phyloP scores from a whole-genome alignment of 2,329 filamentous ascomycete genomes.

The Diaporthe helianthi region DNA sequence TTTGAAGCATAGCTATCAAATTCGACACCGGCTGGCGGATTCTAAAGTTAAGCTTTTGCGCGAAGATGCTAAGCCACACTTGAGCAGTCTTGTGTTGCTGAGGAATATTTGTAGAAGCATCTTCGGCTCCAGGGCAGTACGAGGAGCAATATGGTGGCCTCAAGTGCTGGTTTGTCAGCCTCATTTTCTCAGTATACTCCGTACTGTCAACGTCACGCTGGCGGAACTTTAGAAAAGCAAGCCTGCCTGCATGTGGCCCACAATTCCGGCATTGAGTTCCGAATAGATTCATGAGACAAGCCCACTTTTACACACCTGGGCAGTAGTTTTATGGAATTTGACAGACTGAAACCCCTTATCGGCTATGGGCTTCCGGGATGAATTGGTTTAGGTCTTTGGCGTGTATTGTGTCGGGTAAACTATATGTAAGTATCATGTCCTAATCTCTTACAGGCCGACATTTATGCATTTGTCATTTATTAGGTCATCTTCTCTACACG shows the following conservation, averaged over 20 bases:
- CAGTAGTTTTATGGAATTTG: neutral
- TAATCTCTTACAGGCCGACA: neutral
- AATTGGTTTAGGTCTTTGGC: too few relatives aligned
- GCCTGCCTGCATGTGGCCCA: slow-evolving; percentile 16
- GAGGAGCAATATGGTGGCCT: neutral
- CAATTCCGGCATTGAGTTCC: neutral
- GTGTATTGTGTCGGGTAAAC: neutral
- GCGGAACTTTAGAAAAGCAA: neutral
- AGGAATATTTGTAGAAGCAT: neutral
- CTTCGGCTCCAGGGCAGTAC: neutral
- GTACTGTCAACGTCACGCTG: neutral
- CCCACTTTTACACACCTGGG: too few relatives aligned
- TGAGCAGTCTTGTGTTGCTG: neutral
- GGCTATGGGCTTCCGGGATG: too few relatives aligned
- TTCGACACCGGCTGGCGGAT: neutral
- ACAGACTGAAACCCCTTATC: neutral
- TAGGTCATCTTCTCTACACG: neutral
- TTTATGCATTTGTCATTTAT: neutral
- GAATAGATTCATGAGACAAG: neutral
- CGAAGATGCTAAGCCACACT: neutral
- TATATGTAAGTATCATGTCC: neutral
- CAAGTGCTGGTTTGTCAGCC: slow-evolving; percentile 18
- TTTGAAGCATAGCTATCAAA: neutral
- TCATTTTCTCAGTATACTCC: neutral
- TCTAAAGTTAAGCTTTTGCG: neutral